Conservation (phyloP, 495 filamentous ascomycete genomes). For the Clohesyomyces aquaticus region DNA sequence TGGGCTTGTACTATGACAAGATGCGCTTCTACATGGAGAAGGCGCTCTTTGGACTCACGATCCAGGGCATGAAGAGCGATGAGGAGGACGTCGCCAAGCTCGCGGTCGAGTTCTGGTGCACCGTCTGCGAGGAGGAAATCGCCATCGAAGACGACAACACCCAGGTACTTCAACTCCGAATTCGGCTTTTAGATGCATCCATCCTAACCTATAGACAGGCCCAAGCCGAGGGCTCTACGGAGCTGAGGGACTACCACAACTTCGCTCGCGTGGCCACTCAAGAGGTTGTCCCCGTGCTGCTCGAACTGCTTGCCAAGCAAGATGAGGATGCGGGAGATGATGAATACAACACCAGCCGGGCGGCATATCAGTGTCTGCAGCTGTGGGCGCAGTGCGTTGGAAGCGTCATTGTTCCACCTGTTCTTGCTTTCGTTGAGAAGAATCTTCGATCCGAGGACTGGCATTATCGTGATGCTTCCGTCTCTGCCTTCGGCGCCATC, state of each 20-base stretch:
- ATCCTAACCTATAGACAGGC: slow-evolving; percentile 36
- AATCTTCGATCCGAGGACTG: slow-evolving; percentile 90
- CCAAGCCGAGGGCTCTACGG: slow-evolving; percentile 71
- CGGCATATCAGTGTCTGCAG: slow-evolving; percentile 94
- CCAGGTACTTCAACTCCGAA: slow-evolving; percentile 57
- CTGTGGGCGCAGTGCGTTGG: slow-evolving; percentile 92
- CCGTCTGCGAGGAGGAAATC: slow-evolving; percentile 97
- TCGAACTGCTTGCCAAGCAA: slow-evolving; percentile 88
- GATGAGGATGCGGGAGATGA: slow-evolving; percentile 96
- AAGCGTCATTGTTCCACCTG: slow-evolving; percentile 75
- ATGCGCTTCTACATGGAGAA: slow-evolving; percentile 99
- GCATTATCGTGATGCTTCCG: slow-evolving; percentile 90
- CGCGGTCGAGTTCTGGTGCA: slow-evolving; percentile 99
- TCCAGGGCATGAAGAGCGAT: slow-evolving; percentile 96
- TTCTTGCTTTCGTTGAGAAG: slow-evolving; percentile 85
- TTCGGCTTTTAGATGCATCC: neutral
- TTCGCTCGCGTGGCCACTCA: slow-evolving; percentile 86
- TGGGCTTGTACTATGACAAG: slow-evolving; percentile 97
- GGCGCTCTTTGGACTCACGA: slow-evolving; percentile 96
- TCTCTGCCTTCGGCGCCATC: slow-evolving; percentile 97
- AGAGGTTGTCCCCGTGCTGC: slow-evolving; percentile 90
- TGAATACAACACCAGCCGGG: slow-evolving; percentile 94
- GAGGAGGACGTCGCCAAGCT: slow-evolving; percentile 98
- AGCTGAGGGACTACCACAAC: slow-evolving; percentile 86
- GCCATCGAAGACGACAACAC: slow-evolving; percentile 95